phyloP scores from a whole-genome alignment of 805 yeast species.

The Isabelozyma heimii region DNA sequence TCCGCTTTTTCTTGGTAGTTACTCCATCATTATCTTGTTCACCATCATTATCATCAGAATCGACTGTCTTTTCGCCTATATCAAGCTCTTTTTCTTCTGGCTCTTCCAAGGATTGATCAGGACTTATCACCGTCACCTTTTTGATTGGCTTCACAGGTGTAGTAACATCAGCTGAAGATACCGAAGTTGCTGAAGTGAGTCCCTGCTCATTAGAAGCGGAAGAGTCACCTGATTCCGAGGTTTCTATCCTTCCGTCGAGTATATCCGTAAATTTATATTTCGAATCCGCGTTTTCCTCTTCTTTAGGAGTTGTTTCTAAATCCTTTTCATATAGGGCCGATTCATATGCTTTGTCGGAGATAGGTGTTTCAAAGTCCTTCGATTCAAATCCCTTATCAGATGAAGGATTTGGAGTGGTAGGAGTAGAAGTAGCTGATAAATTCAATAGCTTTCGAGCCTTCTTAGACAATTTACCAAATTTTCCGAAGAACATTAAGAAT shows the following conservation, averaged over 20 bases:
- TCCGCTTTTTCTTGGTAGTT: conserved; percentile 54
- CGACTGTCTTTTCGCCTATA: conserved; percentile 5
- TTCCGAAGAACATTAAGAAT: conserved; percentile 35
- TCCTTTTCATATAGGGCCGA: too few species aligned
- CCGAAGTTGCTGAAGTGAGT: neutral
- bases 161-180: neutral
- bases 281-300: neutral
- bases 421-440: neutral
- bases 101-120: conserved; percentile 10
- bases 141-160: conserved; percentile 4
- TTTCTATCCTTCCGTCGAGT: neutral
- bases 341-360: too few species aligned
- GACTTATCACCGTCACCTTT: conserved; percentile 19
- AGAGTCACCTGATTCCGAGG: neutral
- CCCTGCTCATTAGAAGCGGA: neutral
- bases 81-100: conserved; percentile 7
- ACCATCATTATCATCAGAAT: conserved; percentile 9
- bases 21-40: conserved; percentile 10
- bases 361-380: too few species aligned
- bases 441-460: conserved; percentile 2
- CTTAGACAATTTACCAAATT: conserved; percentile 24
- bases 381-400: neutral
- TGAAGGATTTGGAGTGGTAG: neutral
- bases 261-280: conserved; percentile 3
- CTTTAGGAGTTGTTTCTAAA: neutral